Conservation (phyloP, 176 grass and related monocot species). For the Olyra latifolia region DNA sequence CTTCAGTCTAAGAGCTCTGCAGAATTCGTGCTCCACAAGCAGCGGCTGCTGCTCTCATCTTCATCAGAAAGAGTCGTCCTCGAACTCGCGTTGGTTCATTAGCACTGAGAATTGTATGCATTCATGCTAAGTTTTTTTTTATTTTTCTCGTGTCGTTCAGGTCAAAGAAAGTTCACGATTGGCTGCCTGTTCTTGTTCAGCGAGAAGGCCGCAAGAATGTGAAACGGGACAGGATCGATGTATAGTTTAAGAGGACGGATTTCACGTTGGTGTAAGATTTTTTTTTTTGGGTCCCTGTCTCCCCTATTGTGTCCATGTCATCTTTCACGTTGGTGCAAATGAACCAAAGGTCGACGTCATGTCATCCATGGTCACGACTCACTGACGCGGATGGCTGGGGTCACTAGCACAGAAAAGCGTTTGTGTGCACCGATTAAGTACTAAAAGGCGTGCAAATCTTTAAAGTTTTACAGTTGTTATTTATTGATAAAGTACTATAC, state of each 20-base stretch:
- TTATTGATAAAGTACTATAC: too few species aligned
- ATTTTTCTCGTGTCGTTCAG: not conserved
- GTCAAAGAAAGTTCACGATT: not conserved
- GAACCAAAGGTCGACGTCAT: not conserved
- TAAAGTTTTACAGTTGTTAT: too few species aligned
- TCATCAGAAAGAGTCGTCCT: not conserved
- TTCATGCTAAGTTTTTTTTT: not conserved
- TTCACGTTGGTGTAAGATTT: too few species aligned
- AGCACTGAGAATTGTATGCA: not conserved
- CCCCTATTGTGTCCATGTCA: too few species aligned
- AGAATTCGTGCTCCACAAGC: too few species aligned
- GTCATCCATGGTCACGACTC: not conserved
- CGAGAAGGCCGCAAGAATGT: not conserved
- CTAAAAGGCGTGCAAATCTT: too few species aligned
- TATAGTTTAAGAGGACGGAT: not conserved
- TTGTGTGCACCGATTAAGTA: too few species aligned
- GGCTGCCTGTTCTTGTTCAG: not conserved
- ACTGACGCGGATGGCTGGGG: not conserved
- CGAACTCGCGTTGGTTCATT: not conserved
- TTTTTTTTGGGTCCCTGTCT: too few species aligned
- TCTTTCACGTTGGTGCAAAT: too few species aligned
- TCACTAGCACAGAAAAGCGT: not conserved
- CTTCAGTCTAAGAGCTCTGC: too few species aligned
- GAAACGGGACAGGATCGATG: not conserved
- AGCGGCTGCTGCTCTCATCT: too few species aligned